phyloP scores from a whole-genome alignment of 164 flowering plant genomes.

The Platanus orientalis region DNA sequence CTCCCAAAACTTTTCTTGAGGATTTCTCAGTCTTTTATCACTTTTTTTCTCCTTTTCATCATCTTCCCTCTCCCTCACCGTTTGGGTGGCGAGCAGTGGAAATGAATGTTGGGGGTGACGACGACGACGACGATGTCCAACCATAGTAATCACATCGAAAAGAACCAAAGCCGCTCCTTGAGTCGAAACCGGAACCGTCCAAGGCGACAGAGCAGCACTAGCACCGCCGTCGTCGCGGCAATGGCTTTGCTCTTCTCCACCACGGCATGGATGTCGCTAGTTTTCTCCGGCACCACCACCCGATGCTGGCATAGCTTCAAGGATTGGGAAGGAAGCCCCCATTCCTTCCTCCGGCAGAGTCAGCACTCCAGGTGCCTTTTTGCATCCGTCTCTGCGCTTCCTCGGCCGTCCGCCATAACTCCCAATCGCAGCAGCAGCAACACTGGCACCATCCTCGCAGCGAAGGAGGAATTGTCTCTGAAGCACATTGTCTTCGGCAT shows the following conservation, averaged over 20 bases:
- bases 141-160: neutral
- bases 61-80: neutral
- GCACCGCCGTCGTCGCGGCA: conserved; percentile 33
- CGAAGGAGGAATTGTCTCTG: conserved; percentile 16
- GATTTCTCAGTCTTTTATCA: too few relatives aligned
- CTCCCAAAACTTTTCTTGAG: too few relatives aligned
- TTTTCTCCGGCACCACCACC: conserved; percentile 41
- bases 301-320: conserved; percentile 32
- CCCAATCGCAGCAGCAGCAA: neutral
- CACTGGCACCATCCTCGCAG: neutral
- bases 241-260: conserved; percentile 44
- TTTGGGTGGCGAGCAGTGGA: conserved; percentile 15
- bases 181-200: conserved; percentile 20
- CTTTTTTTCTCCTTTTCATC: neutral
- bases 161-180: conserved; percentile 4
- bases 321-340: conserved; percentile 31
- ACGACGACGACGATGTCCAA: conserved; percentile 11
- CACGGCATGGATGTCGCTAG: conserved; percentile 51
- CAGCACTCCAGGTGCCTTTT: neutral
- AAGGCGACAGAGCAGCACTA: conserved; percentile 34
- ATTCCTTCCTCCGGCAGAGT: conserved; percentile 14
- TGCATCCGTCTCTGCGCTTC: conserved; percentile 4
- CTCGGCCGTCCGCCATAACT: neutral
- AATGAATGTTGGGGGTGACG: conserved; percentile 27
- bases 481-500: conserved; percentile 59